phyloP scores from a whole-genome alignment of 257 asterid species.

The Thymus quinquecostatus region DNA sequence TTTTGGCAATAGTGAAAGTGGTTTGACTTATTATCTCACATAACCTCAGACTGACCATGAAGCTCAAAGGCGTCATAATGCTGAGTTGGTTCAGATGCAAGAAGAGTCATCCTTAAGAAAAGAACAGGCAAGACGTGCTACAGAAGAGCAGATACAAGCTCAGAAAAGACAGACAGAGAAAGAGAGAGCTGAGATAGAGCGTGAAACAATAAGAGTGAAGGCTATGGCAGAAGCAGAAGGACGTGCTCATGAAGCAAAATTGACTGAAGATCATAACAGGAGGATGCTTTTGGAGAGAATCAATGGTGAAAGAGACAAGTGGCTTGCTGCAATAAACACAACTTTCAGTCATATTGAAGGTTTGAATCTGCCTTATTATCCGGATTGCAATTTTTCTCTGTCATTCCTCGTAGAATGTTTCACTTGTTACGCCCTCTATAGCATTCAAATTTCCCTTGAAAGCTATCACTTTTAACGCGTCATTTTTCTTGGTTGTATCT shows the following conservation, averaged over 20 bases:
- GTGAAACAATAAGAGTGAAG: conserved; percentile 86
- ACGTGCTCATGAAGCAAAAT: conserved; percentile 88
- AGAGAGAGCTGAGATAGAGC: conserved; percentile 93
- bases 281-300: conserved; percentile 84
- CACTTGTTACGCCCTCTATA: neutral
- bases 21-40: conserved; percentile 24
- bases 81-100: conserved; percentile 88
- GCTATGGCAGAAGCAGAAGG: conserved; percentile 97
- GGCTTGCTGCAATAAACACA: conserved; percentile 98
- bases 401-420: conserved; percentile 3
- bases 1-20: conserved; percentile 21
- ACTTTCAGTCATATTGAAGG: conserved; percentile 96
- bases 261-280: conserved; percentile 88
- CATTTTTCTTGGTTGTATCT: neutral
- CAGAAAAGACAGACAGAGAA: conserved; percentile 88
- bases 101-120: conserved; percentile 84
- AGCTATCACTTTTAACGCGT: neutral
- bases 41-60: conserved; percentile 82
- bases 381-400: conserved; percentile 19
- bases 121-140: conserved; percentile 92
- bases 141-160: conserved; percentile 96
- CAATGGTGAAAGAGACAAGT: conserved; percentile 92
- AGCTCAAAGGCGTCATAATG: conserved; percentile 82
- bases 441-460: neutral
- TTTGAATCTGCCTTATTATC: conserved; percentile 28